Conservation (phyloP, 2,329 filamentous ascomycete genomes). For the Aspergillus neoniger region DNA sequence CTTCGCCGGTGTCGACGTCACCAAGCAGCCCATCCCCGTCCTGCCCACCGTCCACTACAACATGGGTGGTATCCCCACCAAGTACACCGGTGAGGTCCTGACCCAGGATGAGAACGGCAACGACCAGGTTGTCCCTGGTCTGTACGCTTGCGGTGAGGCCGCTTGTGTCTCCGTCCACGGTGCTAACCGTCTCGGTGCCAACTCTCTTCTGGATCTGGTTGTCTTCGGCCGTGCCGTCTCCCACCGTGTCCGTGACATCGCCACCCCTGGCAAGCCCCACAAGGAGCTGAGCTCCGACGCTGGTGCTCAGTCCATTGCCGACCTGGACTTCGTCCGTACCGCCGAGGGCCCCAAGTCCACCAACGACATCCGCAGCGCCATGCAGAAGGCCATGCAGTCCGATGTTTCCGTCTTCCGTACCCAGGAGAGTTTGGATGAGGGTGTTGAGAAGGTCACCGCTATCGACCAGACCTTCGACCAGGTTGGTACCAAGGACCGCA, state of each 20-base stretch:
- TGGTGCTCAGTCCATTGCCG: slow-evolving; percentile 81
- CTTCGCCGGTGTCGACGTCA: slow-evolving; percentile 94
- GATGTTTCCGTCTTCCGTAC: slow-evolving; percentile 97
- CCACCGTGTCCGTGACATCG: slow-evolving; percentile 94
- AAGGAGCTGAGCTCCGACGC: slow-evolving; percentile 80
- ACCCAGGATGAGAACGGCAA: slow-evolving; percentile 83
- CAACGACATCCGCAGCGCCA: slow-evolving; percentile 81
- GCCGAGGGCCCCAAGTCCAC: slow-evolving; percentile 84
- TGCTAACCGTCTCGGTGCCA: slow-evolving; percentile 95
- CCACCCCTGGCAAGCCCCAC: slow-evolving; percentile 77
- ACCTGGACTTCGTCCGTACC: slow-evolving; percentile 82
- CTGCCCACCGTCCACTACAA: slow-evolving; percentile 98
- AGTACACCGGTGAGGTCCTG: slow-evolving; percentile 94
- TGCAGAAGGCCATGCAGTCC: slow-evolving; percentile 98
- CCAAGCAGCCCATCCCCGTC: slow-evolving; percentile 95
- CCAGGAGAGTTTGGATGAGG: slow-evolving; percentile 89
- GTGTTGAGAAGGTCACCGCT: slow-evolving; percentile 81
- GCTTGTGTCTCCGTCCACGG: slow-evolving; percentile 98
- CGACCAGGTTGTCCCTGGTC: slow-evolving; percentile 89
- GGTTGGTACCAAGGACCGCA: slow-evolving; percentile 94
- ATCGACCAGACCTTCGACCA: slow-evolving; percentile 79
- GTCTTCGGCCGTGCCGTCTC: slow-evolving; percentile 97
- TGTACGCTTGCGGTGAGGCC: slow-evolving; percentile 96
- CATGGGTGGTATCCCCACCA: slow-evolving; percentile 98
- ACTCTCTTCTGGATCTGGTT: slow-evolving; percentile 95